Evolutionary conservation across 805 yeast genomes (phyloP).

Genomic region (Komagataella populi): DNA sequence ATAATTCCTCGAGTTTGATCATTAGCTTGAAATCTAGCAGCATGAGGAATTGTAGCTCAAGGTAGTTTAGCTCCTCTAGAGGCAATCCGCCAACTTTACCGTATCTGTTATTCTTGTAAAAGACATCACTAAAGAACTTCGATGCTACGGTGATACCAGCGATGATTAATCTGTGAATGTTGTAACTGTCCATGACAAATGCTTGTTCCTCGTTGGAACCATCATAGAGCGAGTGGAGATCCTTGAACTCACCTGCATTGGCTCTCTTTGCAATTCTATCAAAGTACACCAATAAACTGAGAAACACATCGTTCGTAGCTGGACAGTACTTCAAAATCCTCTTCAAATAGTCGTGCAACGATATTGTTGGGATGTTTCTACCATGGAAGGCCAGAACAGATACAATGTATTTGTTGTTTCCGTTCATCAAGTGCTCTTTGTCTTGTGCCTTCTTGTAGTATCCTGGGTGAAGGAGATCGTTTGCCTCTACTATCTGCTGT

Average conservation of each 20-base stretch:
- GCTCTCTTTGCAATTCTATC: slow-evolving; percentile 87
- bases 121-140: slow-evolving; percentile 88
- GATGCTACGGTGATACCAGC: slow-evolving; percentile 94
- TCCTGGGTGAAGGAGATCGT: slow-evolving; percentile 70
- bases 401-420: slow-evolving; percentile 37
- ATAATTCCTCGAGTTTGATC: slow-evolving; percentile 84
- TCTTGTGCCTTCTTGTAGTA: slow-evolving; percentile 29
- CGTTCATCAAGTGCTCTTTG: slow-evolving; percentile 9
- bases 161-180: slow-evolving; percentile 85
- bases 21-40: slow-evolving; percentile 76
- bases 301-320: slow-evolving; percentile 92
- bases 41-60: slow-evolving; percentile 80
- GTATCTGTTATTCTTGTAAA: slow-evolving; percentile 86
- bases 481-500: slow-evolving; percentile 80
- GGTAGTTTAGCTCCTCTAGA: slow-evolving; percentile 79
- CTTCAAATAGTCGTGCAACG: slow-evolving; percentile 76
- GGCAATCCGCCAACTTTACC: slow-evolving; percentile 96
- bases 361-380: slow-evolving; percentile 90
- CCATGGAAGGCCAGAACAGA: slow-evolving; percentile 89
- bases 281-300: slow-evolving; percentile 81
- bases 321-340: slow-evolving; percentile 95
- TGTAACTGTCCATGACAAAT: slow-evolving; percentile 92
- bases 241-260: slow-evolving; percentile 29
- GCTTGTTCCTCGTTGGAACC: slow-evolving; percentile 26
- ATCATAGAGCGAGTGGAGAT: slow-evolving; percentile 10